phyloP scores from a whole-genome alignment of 257 asterid species.

The Ehretia macrophylla region DNA sequence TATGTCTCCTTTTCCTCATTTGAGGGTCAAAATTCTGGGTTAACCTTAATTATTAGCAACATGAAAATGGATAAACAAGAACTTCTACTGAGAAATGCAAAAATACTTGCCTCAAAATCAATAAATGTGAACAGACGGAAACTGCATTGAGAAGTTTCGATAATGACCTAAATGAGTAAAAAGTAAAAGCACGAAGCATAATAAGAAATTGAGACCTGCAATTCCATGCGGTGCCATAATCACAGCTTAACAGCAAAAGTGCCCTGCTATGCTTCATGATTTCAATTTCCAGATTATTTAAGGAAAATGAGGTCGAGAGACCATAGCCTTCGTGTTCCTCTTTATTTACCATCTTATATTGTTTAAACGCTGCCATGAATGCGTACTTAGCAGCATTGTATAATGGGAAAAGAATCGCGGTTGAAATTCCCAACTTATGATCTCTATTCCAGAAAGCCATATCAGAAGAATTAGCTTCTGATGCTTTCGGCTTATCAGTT shows the following conservation, averaged over 20 bases:
- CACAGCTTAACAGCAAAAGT: constrained; percentile 73
- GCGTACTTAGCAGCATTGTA: constrained; percentile 67
- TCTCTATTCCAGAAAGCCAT: constrained; percentile 56
- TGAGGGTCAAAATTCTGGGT: no score
- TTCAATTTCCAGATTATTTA: constrained; percentile 38
- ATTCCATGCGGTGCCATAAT: constrained; percentile 96
- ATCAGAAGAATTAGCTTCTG: constrained; percentile 21
- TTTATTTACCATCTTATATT: constrained; percentile 28
- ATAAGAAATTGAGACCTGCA: constrained; percentile 44
- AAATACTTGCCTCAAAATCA: no score
- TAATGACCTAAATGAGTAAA: no score
- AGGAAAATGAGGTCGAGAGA: constrained; percentile 16
- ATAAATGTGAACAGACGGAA: no score
- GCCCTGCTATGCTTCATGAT: constrained; percentile 84
- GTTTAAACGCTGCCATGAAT: constrained; percentile 49
- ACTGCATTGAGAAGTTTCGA: background rate
- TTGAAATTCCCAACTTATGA: constrained; percentile 83
- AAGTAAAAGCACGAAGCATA: background rate
- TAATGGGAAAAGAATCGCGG: constrained; percentile 51
- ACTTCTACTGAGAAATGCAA: no score
- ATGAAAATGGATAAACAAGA: no score
- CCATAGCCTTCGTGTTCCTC: constrained; percentile 21
- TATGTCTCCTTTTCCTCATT: no score
- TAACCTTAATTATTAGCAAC: no score
- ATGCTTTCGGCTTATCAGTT: constrained; percentile 10